Evolutionary conservation across 2,329 filamentous ascomycete genomes (phyloP).

Genomic region (Apiospora aurea): DNA sequence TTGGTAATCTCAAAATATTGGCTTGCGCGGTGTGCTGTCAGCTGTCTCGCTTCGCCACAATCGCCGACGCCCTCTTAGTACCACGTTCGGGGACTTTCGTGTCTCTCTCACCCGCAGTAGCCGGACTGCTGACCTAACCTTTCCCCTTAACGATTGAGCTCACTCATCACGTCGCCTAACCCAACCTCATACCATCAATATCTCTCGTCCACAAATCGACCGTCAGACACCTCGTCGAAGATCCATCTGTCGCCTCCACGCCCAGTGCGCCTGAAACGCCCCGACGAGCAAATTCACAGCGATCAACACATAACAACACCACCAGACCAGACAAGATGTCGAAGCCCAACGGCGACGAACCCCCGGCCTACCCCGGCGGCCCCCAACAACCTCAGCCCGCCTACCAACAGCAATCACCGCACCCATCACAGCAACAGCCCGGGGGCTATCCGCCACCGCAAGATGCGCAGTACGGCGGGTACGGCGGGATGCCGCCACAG

Average conservation of each 20-base stretch:
- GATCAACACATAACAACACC: constrained; percentile 11
- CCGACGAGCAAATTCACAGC: constrained; percentile 23
- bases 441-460: constrained; percentile 11
- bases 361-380: constrained; percentile 55
- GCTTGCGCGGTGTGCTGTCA: not conserved
- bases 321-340: constrained; percentile 44
- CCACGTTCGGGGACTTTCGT: not conserved
- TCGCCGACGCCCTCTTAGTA: not conserved
- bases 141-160: not conserved
- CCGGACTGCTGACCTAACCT: constrained; percentile 14
- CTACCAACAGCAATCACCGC: constrained; percentile 39
- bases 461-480: not conserved
- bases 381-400: constrained; percentile 55
- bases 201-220: not conserved
- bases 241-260: not conserved
- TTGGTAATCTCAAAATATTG: not conserved
- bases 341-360: constrained; percentile 52
- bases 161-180: not conserved
- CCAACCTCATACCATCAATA: not conserved
- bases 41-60: constrained; percentile 15
- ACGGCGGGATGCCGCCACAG: constrained; percentile 29
- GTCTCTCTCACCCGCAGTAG: constrained; percentile 13
- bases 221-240: not conserved
- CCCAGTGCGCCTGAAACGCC: not conserved
- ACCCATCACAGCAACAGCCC: constrained; percentile 25